Percentiles rank a stretch among this genome's conserved stretches.
Conservation (phyloP, 176 grass and related monocot species). For the Ensete ventricosum region DNA sequence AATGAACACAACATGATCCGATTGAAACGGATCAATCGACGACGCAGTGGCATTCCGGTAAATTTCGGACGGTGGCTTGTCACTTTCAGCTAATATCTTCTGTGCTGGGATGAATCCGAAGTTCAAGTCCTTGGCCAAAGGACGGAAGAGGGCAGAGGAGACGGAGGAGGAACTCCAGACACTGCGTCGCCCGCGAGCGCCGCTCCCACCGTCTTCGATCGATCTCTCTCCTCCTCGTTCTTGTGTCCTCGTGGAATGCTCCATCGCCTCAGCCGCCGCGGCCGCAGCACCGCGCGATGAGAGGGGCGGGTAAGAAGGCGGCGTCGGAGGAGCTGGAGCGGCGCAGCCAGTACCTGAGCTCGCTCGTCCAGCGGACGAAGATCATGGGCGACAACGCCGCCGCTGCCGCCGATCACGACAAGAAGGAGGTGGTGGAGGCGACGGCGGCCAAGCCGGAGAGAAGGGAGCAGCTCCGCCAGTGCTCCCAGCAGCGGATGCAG, state of each 20-base stretch:
- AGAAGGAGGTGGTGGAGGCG: slow-evolving; percentile 26
- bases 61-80: not conserved
- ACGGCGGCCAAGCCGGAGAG: not conserved
- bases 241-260: not conserved
- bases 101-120: not conserved
- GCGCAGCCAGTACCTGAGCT: slow-evolving; percentile 46
- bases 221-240: not conserved
- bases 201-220: not conserved
- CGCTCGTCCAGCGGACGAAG: slow-evolving; percentile 51
- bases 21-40: not conserved
- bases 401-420: slow-evolving; percentile 14
- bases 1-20: no score
- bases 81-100: not conserved
- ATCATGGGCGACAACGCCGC: slow-evolving; percentile 22
- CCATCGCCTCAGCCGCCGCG: not conserved
- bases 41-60: not conserved
- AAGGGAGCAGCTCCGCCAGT: not conserved
- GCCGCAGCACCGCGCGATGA: not conserved
- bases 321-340: slow-evolving; percentile 42
- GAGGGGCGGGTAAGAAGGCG: slow-evolving; percentile 17
- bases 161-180: not conserved
- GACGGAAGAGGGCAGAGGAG: not conserved
- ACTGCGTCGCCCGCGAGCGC: not conserved
- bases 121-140: not conserved
- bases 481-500: slow-evolving; percentile 2